Evolutionary conservation across 164 flowering plant species (phyloP).

Genomic region (Litsea cubeba): DNA sequence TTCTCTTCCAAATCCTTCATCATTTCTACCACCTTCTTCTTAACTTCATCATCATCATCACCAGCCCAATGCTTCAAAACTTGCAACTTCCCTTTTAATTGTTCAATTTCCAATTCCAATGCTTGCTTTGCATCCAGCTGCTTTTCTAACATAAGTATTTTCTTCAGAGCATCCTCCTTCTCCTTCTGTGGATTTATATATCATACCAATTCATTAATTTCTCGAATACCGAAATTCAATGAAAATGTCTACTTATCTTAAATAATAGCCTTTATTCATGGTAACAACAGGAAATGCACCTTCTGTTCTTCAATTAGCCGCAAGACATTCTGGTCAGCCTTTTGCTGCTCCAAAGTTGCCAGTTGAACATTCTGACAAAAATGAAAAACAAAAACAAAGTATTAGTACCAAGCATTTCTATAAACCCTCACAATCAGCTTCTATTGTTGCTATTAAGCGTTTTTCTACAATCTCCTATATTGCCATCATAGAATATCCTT

Average conservation of each 20-base stretch:
- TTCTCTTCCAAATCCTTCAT: constrained; percentile 43
- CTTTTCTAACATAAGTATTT: constrained; percentile 48
- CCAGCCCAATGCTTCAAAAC: constrained; percentile 56
- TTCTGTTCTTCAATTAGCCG: constrained; percentile 60
- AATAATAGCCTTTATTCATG: background rate
- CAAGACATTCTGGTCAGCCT: constrained; percentile 53
- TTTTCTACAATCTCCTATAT: background rate
- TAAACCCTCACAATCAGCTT: background rate
- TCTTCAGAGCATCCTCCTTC: constrained; percentile 47
- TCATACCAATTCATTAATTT: background rate
- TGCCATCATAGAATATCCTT: background rate
- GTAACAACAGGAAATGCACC: constrained; percentile 29
- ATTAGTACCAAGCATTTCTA: background rate
- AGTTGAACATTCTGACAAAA: constrained; percentile 44
- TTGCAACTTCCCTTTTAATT: constrained; percentile 51
- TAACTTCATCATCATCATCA: constrained; percentile 38
- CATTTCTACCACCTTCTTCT: constrained; percentile 35
- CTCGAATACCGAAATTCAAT: background rate
- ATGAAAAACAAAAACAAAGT: constrained; percentile 5
- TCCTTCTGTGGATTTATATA: constrained; percentile 32
- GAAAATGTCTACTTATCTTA: background rate
- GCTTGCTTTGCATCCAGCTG: constrained; percentile 71
- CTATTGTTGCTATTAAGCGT: background rate
- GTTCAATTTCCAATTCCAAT: constrained; percentile 67
- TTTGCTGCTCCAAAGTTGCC: constrained; percentile 61